phyloP scores from a whole-genome alignment of 2,329 filamentous ascomycete species.

The Fusarium anguioides region DNA sequence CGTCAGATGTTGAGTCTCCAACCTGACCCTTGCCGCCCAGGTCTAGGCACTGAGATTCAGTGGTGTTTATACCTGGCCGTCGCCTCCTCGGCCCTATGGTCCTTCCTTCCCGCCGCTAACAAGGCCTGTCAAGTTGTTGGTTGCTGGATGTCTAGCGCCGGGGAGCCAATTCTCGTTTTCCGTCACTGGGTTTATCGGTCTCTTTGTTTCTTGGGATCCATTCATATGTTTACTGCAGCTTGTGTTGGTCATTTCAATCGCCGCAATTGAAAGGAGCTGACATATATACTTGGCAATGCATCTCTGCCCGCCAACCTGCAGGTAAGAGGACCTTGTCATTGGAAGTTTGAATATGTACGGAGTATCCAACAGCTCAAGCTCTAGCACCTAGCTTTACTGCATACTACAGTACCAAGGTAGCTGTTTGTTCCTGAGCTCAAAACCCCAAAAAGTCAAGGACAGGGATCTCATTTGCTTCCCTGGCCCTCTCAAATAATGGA shows the following conservation, averaged over 20 bases:
- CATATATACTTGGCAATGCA: conserved; percentile 4
- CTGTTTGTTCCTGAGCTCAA: conserved; percentile 21
- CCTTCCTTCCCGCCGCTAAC: conserved; percentile 39
- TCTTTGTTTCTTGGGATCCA: conserved; percentile 10
- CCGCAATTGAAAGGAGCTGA: conserved; percentile 4
- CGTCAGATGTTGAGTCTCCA: conserved; percentile 29
- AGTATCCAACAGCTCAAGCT: not conserved
- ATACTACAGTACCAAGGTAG: too few species aligned
- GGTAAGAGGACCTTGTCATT: conserved; percentile 10
- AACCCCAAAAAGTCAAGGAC: conserved; percentile 13
- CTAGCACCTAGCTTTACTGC: not conserved
- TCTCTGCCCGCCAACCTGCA: conserved; percentile 9
- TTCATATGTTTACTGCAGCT: not conserved
- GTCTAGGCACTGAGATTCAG: not conserved
- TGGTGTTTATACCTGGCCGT: conserved; percentile 2
- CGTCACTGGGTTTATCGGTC: conserved; percentile 18
- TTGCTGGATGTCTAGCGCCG: conserved; percentile 32
- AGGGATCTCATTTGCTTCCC: conserved; percentile 16
- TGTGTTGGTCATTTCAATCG: conserved; percentile 7
- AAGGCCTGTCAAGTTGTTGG: conserved; percentile 30
- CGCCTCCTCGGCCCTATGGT: conserved; percentile 27
- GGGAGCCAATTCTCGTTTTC: conserved; percentile 31
- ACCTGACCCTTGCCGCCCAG: conserved; percentile 6
- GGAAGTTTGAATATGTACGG: not conserved
- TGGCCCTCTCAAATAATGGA: conserved; percentile 18